Evolutionary conservation across 768 basidiomycete species (phyloP), one percentile per base, ranked within the genome.

Genomic region (Phanerochaete carnosa): DNA sequence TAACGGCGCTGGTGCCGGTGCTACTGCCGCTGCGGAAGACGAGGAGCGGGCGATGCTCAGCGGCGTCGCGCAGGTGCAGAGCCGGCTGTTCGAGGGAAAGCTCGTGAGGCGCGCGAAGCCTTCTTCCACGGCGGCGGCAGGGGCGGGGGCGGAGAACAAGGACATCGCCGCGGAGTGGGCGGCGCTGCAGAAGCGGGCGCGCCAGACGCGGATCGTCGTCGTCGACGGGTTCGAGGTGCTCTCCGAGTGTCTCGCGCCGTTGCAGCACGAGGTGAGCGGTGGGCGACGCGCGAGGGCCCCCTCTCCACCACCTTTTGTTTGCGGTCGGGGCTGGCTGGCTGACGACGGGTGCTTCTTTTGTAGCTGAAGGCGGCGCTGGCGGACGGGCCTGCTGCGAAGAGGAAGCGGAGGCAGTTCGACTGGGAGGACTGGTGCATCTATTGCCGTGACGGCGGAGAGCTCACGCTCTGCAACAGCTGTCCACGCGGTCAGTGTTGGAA

Each of bases 391-490:
- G n/a, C n/a, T n/a, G 64, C 58, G 25, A 70, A 72, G 63, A 79
- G 79, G 63, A 67, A 68, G n/a, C 65, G 67, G 39, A 73, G 59
- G 68, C 74, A 67, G 53, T 80, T 76, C 57, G 84, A 81, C 2
- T 79, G 74, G 29, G 83, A 87, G 66, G 84, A 87, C 61, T 84
- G 76, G 73, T 87, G 86, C 68, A 78, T 81, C 35, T 72, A 77
- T 59, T 87, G 86, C 68, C 75, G 81, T 32, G 86, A 87, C 54
- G 86, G 85, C 1, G 85, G 86, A 0, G 77, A 83, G 47, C 63
- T 87, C 8, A 69, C 79, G 43, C 55, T 78, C 15, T 87, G 86
- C 65, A 33, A 59, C 9, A 55, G 61, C 19, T 87, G 86, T 67
- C 86, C 86, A 46, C 76, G 85, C 72, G 83, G 85, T 83, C 62